Conservation (phyloP, 805 yeast species). For the Sugiyamaella americana region DNA sequence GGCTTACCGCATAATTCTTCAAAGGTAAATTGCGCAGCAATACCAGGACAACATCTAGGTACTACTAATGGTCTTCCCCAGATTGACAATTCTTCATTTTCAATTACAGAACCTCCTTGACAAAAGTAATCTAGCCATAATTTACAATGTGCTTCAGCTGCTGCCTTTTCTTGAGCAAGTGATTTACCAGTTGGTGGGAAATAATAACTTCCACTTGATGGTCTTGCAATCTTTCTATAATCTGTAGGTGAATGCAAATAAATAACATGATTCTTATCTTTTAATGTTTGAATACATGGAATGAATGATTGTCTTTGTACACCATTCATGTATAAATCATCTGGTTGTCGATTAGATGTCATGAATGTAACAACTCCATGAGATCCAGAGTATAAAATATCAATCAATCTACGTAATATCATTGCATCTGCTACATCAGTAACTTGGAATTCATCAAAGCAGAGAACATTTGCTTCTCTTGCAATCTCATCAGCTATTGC, state of each 20-base stretch:
- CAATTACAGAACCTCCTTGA: conserved; percentile 43
- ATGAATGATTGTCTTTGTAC: conserved; percentile 86
- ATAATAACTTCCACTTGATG: conserved; percentile 72
- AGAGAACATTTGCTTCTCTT: conserved; percentile 64
- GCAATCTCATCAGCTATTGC: conserved; percentile 79
- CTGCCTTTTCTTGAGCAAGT: conserved; percentile 39
- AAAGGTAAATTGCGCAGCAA: conserved; percentile 87
- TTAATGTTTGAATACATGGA: conserved; percentile 82
- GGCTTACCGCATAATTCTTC: conserved; percentile 81
- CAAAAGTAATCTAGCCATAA: conserved; percentile 79
- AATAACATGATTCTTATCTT: conserved; percentile 67
- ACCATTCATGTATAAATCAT: conserved; percentile 88
- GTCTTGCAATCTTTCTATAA: conserved; percentile 83
- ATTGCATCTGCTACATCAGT: conserved; percentile 99
- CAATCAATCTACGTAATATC: conserved; percentile 73
- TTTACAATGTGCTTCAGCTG: conserved; percentile 56
- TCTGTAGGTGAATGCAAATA: conserved; percentile 88
- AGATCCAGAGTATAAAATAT: conserved; percentile 53
- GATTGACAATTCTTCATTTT: conserved; percentile 40
- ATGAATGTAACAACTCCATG: conserved; percentile 87
- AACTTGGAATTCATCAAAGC: conserved; percentile 97
- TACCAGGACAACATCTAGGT: conserved; percentile 68
- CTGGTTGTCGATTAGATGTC: conserved; percentile 93
- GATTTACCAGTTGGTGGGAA: conserved; percentile 55
- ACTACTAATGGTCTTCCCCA: conserved; percentile 86